Evolutionary conservation across 495 filamentous ascomycete genomes (phyloP), one percentile per base, ranked within the genome.

Genomic region (Acidomyces sp.): DNA sequence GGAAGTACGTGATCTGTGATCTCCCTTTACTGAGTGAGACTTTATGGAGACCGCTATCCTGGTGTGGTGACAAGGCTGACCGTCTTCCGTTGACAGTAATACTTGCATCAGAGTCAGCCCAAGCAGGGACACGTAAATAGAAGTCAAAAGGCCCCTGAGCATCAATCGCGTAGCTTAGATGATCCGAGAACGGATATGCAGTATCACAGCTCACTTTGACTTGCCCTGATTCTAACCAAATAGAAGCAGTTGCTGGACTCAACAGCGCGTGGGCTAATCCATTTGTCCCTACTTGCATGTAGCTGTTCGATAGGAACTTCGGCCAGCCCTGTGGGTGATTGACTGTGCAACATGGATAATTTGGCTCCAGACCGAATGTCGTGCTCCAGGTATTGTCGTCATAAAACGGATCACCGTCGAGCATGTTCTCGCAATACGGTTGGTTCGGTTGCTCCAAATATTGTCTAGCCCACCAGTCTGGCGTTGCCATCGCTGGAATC

Each of bases 281-380:
- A 19, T 49, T 52, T 16, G 55, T 47, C 11, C 53, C 52, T 6
- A 56, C 43, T 11, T 24, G 33, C 4, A 55, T 41, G 35, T 43
- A 61, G 19, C 43, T 40, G 12, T 34, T 46, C 4, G 55, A 42
- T 5, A 74, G 56, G 42, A 72, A 76, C 41, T 79, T 78, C 0
- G 75, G 74, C 43, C 66, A 69, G 0, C 68, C 74, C 51, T 78
- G 72, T 0, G 67, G 70, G 52, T 75, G 67, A 49, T 78, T 77
- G 39, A 79, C 74, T 2, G 73, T 75, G 53, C 75, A 78, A 59
- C 75, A 77, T 5, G 72, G 39, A 13, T 57, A 60, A 27, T 58
- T 48, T 10, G 43, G 42, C 31, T 57, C 66, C 26, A 70, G 52
- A 7, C 69, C 68, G 35, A 63, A 73, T 4, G 60, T 61, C 12